Conservation (phyloP, 2,329 filamentous ascomycete species). For the Fusarium haematococcum region DNA sequence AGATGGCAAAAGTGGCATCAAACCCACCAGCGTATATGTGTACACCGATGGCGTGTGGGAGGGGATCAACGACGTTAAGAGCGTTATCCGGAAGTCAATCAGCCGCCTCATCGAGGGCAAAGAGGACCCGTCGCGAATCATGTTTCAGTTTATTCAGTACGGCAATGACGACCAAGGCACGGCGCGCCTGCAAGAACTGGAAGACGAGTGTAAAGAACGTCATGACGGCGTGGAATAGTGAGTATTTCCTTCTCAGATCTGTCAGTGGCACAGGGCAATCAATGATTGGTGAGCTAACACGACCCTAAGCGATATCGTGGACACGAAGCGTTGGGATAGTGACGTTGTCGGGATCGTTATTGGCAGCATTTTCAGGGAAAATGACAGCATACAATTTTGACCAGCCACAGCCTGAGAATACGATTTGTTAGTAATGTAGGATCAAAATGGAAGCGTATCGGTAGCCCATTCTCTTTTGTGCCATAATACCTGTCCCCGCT, state of each 20-base stretch:
- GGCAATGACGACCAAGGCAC: background rate
- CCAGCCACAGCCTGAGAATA: background rate
- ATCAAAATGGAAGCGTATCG: too few relatives aligned
- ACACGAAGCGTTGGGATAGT: background rate
- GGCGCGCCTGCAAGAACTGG: background rate
- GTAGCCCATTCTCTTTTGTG: too few relatives aligned
- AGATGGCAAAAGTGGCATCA: background rate
- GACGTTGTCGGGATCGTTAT: slow-evolving; percentile 4
- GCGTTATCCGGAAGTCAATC: background rate
- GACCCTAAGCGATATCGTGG: slow-evolving; percentile 5
- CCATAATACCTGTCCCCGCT: too few relatives aligned
- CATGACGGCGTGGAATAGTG: background rate
- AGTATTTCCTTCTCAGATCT: background rate
- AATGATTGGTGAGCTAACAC: background rate
- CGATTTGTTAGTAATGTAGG: too few relatives aligned
- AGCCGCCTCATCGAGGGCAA: background rate
- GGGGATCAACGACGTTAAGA: background rate
- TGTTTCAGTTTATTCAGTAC: slow-evolving; percentile 24
- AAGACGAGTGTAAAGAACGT: background rate
- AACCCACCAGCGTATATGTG: slow-evolving; percentile 14
- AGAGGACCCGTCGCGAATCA: background rate
- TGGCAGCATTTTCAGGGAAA: background rate
- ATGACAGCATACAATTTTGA: background rate
- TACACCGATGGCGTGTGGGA: slow-evolving; percentile 16
- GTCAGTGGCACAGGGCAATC: fast-evolving